These are phyloP conservation scores for Ogataea salicorniae DNA, from an alignment of 805 yeast genomes.

Conservation along the genomic window DNA sequence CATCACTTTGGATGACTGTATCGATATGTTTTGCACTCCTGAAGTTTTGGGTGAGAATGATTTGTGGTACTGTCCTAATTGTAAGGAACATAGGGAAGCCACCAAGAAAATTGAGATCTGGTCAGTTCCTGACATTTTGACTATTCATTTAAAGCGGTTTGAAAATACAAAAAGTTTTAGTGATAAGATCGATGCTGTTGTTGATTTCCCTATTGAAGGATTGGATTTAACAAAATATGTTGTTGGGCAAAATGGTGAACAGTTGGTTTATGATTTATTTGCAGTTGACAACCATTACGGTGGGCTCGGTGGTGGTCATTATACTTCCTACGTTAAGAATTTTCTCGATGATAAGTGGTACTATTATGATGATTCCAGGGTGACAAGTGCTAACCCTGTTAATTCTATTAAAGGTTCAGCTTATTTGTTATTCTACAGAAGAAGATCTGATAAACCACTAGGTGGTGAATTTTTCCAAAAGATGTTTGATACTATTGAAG, in stretches of 20 bases:
- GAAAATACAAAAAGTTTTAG: conserved; percentile 79
- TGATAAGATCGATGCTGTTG: conserved; percentile 81
- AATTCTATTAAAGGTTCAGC: conserved; percentile 73
- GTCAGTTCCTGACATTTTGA: conserved; percentile 88
- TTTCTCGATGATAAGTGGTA: conserved; percentile 78
- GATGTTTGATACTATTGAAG: conserved; percentile 37
- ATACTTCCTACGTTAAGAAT: conserved; percentile 84
- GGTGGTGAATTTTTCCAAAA: conserved; percentile 45
- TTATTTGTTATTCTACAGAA: conserved; percentile 77
- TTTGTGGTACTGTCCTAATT: conserved; percentile 88
- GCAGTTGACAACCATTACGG: conserved; percentile 97
- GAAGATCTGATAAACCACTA: conserved; percentile 35
- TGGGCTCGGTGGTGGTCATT: conserved; percentile 96
- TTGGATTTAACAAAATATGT: conserved; percentile 67
- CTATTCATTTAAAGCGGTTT: conserved; percentile 87
- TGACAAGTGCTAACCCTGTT: conserved; percentile 53
- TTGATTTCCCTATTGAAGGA: conserved; percentile 82
- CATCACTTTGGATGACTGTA: conserved; percentile 67
- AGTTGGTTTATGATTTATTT: conserved; percentile 68
- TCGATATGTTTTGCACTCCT: conserved; percentile 67
- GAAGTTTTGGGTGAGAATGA: conserved; percentile 87
- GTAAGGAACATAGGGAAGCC: conserved; percentile 87
- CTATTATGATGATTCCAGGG: conserved; percentile 83
- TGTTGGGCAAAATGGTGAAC: conserved; percentile 32
- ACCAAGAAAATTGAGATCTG: conserved; percentile 87